Conservation (phyloP, 2,329 filamentous ascomycete species). For the Amauroascus niger region DNA sequence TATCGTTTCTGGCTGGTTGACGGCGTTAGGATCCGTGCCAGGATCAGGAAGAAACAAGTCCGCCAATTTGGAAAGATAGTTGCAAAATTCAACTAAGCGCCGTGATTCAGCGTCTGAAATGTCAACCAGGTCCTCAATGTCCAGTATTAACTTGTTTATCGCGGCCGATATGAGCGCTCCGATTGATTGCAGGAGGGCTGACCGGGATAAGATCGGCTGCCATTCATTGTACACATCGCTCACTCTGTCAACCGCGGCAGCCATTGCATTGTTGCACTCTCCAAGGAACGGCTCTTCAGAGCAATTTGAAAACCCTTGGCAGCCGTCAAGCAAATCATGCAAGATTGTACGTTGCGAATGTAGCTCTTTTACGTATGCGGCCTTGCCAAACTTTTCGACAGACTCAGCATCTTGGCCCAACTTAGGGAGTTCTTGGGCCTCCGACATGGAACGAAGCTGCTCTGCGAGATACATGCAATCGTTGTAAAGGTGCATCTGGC, state of each 20-base stretch:
- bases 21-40: conserved; percentile 24
- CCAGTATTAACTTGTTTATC: conserved; percentile 50
- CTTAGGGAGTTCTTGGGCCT: conserved; percentile 40
- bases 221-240: conserved; percentile 48
- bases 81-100: conserved; percentile 49
- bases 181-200: conserved; percentile 52
- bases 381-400: conserved; percentile 50
- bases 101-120: conserved; percentile 55
- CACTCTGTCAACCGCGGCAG: conserved; percentile 49
- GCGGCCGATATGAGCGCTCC: conserved; percentile 50
- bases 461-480: conserved; percentile 51
- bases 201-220: conserved; percentile 49
- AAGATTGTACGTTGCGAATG: conserved; percentile 55
- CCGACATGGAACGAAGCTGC: conserved; percentile 42
- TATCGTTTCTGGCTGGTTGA: conserved; percentile 24
- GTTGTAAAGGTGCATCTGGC: conserved; percentile 57
- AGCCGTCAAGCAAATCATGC: conserved; percentile 52
- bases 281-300: conserved; percentile 49
- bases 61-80: conserved; percentile 46
- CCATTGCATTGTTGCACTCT: conserved; percentile 52
- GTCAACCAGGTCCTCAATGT: conserved; percentile 54
- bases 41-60: conserved; percentile 46
- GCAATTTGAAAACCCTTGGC: conserved; percentile 52
- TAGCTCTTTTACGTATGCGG: conserved; percentile 55
- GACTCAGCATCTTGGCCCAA: conserved; percentile 47